Evolutionary conservation across 2,329 filamentous ascomycete species (phyloP), one percentile per base, ranked within the genome.

Genomic region (Thyridium curvatum): DNA sequence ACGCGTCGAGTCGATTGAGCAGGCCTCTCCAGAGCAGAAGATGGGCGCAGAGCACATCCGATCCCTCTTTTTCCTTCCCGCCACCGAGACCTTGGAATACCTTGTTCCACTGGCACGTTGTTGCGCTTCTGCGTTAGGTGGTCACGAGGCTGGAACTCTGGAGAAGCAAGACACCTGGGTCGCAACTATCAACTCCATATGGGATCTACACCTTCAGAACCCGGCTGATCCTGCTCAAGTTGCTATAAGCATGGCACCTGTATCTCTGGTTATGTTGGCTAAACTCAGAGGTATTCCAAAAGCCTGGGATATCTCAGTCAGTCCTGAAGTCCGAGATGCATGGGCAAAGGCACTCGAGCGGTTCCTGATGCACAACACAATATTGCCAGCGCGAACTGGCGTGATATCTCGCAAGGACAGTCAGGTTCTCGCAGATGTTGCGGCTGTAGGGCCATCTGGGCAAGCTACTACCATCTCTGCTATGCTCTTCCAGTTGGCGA

Each of bases 21-120:
- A 41, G n/a, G 42, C 46, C 17, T 60, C 61, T 9, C 60, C 65
- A 12, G 65, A 66, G 43, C 62, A 68, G 47, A 65, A 55, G 38
- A 74, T 77, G 48, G 76, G 76, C 13, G 70, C 70, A 2, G 74
- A 79, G 50, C 74, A 79, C 44, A 66, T 79, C 48, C 72, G 70
- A 46, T 74, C 74, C 4, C 60, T 79, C 7, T 79, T 80, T 51
- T 70, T 64, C 39, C 63, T 63, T 1, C 61, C 74, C 1, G 66
- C 68, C 0, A 45, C 60, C 8, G 75, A 78, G 14, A 63, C 67
- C 7, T 61, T 69, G 12, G 54, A 60, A 4, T 55, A 76, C 5
- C 55, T 70, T 12, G 64, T 64, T 2, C 67, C 68, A 2, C 56
- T 74, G 6, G 49, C 79, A 5, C 49, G 51, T 3, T 50, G 73